Evolutionary conservation across 306 rosid genomes (phyloP), one percentile per base, ranked within the genome.

Genomic region (Rosa lucieae): DNA sequence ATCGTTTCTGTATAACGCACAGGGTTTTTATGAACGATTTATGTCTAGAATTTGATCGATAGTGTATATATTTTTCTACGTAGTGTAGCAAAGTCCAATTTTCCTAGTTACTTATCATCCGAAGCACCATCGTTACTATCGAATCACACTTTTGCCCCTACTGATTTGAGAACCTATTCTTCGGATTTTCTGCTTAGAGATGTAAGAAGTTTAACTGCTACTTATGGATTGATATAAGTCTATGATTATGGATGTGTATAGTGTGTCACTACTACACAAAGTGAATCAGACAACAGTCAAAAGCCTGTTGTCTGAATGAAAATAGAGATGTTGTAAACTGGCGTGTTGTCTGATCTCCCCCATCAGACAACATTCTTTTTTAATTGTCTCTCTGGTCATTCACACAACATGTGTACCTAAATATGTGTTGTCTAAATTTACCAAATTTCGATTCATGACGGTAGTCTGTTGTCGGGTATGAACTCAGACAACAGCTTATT

Each of bases 101-200:
- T 85, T 81, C 75, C 94, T 32, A 88, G 86, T 44, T 85, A 84
- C 77, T 52, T 86, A 58, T 84, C 92, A 51, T 75, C 94, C 3
- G 92, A 85, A 59, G 76, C 86, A 43, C 85, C 87, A 43, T 49
- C 85, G 10, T 35, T 84, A 82, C 74, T 78, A 17, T 83, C 90
- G 65, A 73, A 86, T 53, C 82, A 51, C 53, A 71, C 23, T 58
- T 62, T 79, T 21, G 79, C 79, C 52, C 72, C 83, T 0, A 53
- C 87, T 23, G 90, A 83, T 46, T 76, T 80, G 63, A 82, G 79
- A 51, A 78, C 71, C 55, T 65, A 40, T 47, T 84, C 87, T 81
- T 81, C 91, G 20, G 86, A 84, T 87, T 88, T 80, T 76, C 48
- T 82, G 20, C 87, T 65, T 8, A 88, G 74, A 82, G 86, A 88